Percentiles rank a stretch among this genome's conserved stretches.
Evolutionary conservation across 2,329 filamentous ascomycete species (phyloP).

Genomic region (Ophiostoma ips): DNA sequence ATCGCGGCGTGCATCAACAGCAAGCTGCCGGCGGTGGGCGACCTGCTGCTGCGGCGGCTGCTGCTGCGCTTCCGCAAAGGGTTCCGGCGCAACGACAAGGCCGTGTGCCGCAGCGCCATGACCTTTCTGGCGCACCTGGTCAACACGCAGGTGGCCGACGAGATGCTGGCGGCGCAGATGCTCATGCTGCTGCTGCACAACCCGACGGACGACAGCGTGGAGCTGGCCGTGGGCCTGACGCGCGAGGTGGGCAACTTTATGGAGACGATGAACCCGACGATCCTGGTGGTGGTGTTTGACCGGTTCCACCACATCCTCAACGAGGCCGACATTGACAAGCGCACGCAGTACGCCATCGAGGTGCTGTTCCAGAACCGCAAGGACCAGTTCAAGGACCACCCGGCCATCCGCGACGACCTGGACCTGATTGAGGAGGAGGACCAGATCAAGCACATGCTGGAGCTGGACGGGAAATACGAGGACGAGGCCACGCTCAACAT

Average conservation of each 20-base stretch:
- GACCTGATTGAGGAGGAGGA: slow-evolving; percentile 96
- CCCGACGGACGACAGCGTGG: slow-evolving; percentile 92
- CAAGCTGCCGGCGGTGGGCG: slow-evolving; percentile 87
- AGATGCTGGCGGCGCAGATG: slow-evolving; percentile 87
- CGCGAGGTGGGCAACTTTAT: slow-evolving; percentile 87
- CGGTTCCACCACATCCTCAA: slow-evolving; percentile 92
- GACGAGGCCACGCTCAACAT: slow-evolving; percentile 82
- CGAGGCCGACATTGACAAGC: slow-evolving; percentile 92
- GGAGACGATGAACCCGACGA: slow-evolving; percentile 85
- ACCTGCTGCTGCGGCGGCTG: slow-evolving; percentile 72
- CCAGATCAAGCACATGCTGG: slow-evolving; percentile 81
- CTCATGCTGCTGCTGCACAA: slow-evolving; percentile 84
- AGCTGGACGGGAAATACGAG: slow-evolving; percentile 71
- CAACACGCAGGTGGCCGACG: slow-evolving; percentile 91
- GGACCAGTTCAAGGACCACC: slow-evolving; percentile 93
- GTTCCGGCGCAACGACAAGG: slow-evolving; percentile 93
- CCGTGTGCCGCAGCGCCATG: slow-evolving; percentile 81
- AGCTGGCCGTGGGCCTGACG: slow-evolving; percentile 89
- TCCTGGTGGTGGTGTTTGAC: slow-evolving; percentile 83
- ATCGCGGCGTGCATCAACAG: slow-evolving; percentile 97
- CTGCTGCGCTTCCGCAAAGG: slow-evolving; percentile 90
- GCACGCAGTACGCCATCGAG: slow-evolving; percentile 99
- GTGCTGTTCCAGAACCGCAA: slow-evolving; percentile 94
- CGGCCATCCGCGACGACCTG: slow-evolving; percentile 77
- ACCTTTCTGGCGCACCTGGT: slow-evolving; percentile 91